Percentiles rank a stretch among this genome's conserved stretches.
phyloP scores from a whole-genome alignment of 345 rosid species.

The Hibiscus syriacus region DNA sequence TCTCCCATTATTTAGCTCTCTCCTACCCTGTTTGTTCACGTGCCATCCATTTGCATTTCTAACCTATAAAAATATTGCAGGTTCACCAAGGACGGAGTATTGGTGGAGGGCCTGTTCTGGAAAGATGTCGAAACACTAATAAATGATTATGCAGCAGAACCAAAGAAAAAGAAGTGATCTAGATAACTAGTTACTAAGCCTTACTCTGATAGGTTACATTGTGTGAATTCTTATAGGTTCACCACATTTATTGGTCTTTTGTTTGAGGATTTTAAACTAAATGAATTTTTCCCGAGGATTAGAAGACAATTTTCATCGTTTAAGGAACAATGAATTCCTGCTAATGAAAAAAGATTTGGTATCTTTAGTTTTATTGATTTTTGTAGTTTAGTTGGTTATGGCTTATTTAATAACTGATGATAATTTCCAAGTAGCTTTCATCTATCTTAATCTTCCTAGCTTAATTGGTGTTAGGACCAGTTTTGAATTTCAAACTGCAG shows the following conservation, averaged over 20 bases:
- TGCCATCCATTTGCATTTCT: neutral
- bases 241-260: constrained; percentile 1
- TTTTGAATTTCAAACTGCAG: neutral
- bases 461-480: neutral
- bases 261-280: constrained; percentile 21
- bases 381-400: too few relatives aligned
- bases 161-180: constrained; percentile 75
- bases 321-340: too few relatives aligned
- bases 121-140: constrained; percentile 75
- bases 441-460: neutral
- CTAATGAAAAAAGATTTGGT: neutral
- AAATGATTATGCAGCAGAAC: constrained; percentile 56
- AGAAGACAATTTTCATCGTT: constrained; percentile 3
- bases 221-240: too few relatives aligned
- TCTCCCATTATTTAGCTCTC: neutral
- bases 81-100: constrained; percentile 85
- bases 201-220: constrained; percentile 6
- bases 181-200: neutral
- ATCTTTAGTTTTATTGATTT: neutral
- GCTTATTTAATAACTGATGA: neutral
- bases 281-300: neutral
- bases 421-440: neutral
- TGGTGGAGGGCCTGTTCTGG: constrained; percentile 88
- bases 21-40: neutral
- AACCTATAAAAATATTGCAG: constrained; percentile 27